Base-by-base conservation (phyloP, 805 yeast species). In the Yarrowia divulgata region DNA sequence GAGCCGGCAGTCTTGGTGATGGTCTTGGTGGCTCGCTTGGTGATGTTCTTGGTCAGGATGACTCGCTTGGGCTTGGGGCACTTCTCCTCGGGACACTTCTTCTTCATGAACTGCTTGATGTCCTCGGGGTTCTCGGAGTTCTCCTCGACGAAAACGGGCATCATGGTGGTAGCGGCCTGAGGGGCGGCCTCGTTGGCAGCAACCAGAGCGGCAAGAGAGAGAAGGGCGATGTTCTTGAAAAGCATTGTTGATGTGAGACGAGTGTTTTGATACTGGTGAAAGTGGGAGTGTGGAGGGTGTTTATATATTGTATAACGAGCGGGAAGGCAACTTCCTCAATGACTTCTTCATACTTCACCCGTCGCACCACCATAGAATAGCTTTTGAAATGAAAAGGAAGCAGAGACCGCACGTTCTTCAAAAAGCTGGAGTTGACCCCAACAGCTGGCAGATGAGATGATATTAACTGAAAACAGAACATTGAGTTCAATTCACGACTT, bases 21-120 rank as follows among this genome's bases (percentile, higher is more conserved):
- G 48, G 63, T 57, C 63, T 23, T 57, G 63, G 32, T 23, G 37
- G 63, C 62, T 16, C 13, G n/a, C 46, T 40, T 39, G 62, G 62
- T 55, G 62, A 55, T 55, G 62, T 55, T 55, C 46, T 55, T 55
- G 62, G 62, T 55, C 23, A 55, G 62, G 13, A 19, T 39, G 18
- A 55, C 46, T 19, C 35, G 62, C 62, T 55, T 55, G 62, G 62
- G 62, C 62, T 55, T 55, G 46, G 62, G 62, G 62, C 62, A 55
- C 46, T 39, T 55, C 62, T 55, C 37, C 62, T 55, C 35, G 37
- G 62, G 62, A 23, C 62, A 55, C 62, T 55, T 55, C 35, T 55
- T 39, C 35, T 55, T n/a, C 46, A 55, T 39, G 42, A 55, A 23
- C 62, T 55, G 23, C 16, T 14, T 23, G 46, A 55, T 55, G 62